Conservation (phyloP, 2,329 filamentous ascomycete genomes). For the Epichloe brachyelytri region DNA sequence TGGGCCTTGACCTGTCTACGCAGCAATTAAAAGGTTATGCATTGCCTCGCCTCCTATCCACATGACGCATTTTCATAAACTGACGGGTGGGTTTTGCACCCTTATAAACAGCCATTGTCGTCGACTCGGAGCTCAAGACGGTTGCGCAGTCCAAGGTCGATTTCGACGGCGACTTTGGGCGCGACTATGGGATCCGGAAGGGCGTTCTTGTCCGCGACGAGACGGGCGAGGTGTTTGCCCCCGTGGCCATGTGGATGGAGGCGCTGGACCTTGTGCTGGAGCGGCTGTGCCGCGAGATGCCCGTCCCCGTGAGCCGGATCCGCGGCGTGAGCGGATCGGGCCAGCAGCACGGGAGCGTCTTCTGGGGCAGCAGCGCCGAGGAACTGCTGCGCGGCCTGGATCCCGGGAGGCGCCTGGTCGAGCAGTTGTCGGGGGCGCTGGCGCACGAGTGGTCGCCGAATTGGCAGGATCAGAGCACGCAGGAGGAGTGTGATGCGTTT, state of each 20-base stretch:
- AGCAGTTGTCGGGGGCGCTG: slow-evolving; percentile 62
- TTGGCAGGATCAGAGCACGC: slow-evolving; percentile 96
- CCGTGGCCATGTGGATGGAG: slow-evolving; percentile 89
- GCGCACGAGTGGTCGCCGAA: slow-evolving; percentile 84
- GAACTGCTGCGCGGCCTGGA: slow-evolving; percentile 48
- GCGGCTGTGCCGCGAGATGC: slow-evolving; percentile 54
- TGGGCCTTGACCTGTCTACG: slow-evolving; percentile 92
- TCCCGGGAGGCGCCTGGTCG: slow-evolving; percentile 46
- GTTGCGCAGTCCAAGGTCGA: slow-evolving; percentile 81
- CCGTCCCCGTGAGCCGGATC: slow-evolving; percentile 54
- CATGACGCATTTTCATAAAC: neutral
- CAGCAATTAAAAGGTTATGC: slow-evolving; percentile 82
- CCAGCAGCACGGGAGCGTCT: slow-evolving; percentile 96
- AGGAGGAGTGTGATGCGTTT: slow-evolving; percentile 81
- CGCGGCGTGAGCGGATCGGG: slow-evolving; percentile 80
- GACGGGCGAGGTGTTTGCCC: slow-evolving; percentile 83
- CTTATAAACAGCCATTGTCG: slow-evolving; percentile 58
- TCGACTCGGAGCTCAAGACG: slow-evolving; percentile 70
- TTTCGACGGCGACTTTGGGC: slow-evolving; percentile 72
- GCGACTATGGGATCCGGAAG: slow-evolving; percentile 69
- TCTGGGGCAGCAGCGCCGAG: slow-evolving; percentile 68
- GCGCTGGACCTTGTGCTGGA: slow-evolving; percentile 75
- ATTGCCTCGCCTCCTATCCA: slow-evolving; percentile 32
- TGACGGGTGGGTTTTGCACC: neutral
- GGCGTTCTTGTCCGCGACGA: slow-evolving; percentile 72